Evolutionary conservation across 2,329 filamentous ascomycete species (phyloP), one percentile per base, ranked within the genome.

Genomic region (Gyromitra esculenta): DNA sequence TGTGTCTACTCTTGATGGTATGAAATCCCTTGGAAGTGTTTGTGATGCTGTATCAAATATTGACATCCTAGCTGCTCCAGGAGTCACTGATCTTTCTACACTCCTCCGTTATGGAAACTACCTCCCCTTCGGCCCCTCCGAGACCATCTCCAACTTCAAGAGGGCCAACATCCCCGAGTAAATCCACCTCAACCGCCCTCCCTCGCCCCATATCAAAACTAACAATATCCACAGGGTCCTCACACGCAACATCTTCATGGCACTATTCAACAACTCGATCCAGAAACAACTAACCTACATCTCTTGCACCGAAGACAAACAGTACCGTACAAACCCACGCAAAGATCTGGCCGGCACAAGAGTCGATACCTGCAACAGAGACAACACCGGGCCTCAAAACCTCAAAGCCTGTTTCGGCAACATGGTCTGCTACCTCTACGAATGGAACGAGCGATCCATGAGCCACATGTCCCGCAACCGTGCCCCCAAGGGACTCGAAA

Each of bases 391-490:
- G 2, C 78, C 78, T 5, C 78, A 79, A 39, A 65, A 79, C 35
- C 73, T 78, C 41, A 79, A 79, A 60, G 73, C 77, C 37, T 79
- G 78, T 50, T 45, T 78, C 37, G 78, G 31, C 4, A 57, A 67
- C 37, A 52, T 68, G 52, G 69, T 72, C n/a, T 79, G 78, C 37
- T 79, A 79, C 54, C 25, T 79, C 69, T 78, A 79, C 11, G 72
- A 78, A 43, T 79, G 78, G 78, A 74, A 68, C 9, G 77, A 77
- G 9, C 77, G 76, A 5, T 6, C 56, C 1, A 69, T 67, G 48
- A 56, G 69, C 35, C 57, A 71, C 31, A 56, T 70, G 39, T 77
- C 77, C 15, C 76, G 57, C 11, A 75, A 72, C 15, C 67, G 37
- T 37, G 59, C 54, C 41, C 75, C 76, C n/a, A 50, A 59, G 9